A percentile compares a stretch with the other conserved stretches of the same genome.
phyloP scores from a whole-genome alignment of 352 stramenopile species.

The Aphanomyces astaci region DNA sequence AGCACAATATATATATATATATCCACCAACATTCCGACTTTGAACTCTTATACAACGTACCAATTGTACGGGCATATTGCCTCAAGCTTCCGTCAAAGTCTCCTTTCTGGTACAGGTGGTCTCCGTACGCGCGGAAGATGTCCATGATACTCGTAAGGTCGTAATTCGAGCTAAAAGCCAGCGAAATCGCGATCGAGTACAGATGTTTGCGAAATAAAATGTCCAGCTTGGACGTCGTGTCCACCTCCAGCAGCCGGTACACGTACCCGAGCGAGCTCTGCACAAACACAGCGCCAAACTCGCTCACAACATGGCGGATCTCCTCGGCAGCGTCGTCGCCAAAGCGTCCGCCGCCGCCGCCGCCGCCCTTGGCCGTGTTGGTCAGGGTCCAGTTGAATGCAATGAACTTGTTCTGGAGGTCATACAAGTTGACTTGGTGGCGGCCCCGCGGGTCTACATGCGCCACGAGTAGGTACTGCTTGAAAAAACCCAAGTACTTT shows the following conservation, averaged over 20 bases:
- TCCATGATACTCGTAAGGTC: slow-evolving; percentile 93
- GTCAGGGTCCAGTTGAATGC: slow-evolving; percentile 87
- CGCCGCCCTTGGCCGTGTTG: slow-evolving; percentile 29
- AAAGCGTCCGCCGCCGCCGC: slow-evolving; percentile 52
- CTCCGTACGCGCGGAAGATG: slow-evolving; percentile 95
- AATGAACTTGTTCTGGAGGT: slow-evolving; percentile 89
- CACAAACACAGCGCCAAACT: slow-evolving; percentile 84
- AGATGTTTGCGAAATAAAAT: slow-evolving; percentile 96
- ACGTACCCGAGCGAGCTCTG: slow-evolving; percentile 80
- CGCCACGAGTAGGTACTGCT: slow-evolving; percentile 78
- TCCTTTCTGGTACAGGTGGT: slow-evolving; percentile 97
- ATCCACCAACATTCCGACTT: too few species aligned
- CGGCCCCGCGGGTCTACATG: slow-evolving; percentile 74
- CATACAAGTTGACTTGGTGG: slow-evolving; percentile 86
- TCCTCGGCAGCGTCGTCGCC: slow-evolving; percentile 81
- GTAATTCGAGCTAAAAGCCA: slow-evolving; percentile 93
- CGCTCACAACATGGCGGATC: slow-evolving; percentile 75
- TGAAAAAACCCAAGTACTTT: slow-evolving; percentile 81
- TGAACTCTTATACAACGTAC: too few species aligned
- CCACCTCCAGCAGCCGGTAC: slow-evolving; percentile 91
- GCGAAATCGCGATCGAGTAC: slow-evolving; percentile 95
- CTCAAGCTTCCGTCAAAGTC: slow-evolving; percentile 93
- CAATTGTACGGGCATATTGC: slow-evolving; percentile 97
- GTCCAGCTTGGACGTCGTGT: slow-evolving; percentile 94
- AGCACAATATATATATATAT: too few species aligned